A percentile compares a stretch with the other conserved stretches of the same genome.
Conservation (phyloP, 2,329 filamentous ascomycete genomes). For the Colletotrichum incanum region DNA sequence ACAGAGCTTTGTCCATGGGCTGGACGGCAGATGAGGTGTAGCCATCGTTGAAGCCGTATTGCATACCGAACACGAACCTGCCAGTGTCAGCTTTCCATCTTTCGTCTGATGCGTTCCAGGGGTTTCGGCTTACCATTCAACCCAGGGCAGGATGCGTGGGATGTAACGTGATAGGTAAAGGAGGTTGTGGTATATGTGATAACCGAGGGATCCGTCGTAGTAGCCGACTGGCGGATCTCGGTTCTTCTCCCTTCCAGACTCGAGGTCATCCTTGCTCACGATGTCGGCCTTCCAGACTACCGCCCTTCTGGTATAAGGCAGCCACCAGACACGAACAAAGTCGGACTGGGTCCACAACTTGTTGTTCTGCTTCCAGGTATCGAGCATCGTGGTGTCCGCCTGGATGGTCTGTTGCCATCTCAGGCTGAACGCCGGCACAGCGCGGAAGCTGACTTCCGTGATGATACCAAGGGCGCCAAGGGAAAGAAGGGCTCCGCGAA, state of each 20-base stretch:
- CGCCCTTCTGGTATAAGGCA: conserved; percentile 90
- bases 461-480: conserved; percentile 94
- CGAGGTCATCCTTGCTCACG: conserved; percentile 73
- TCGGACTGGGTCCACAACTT: conserved; percentile 88
- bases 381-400: conserved; percentile 77
- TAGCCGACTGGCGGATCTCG: conserved; percentile 77
- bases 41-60: conserved; percentile 89
- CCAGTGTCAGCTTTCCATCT: not conserved
- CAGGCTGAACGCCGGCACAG: conserved; percentile 85
- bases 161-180: conserved; percentile 85
- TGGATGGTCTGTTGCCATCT: conserved; percentile 88
- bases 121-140: conserved; percentile 77
- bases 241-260: conserved; percentile 74
- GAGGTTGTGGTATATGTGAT: conserved; percentile 92
- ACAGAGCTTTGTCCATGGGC: conserved; percentile 82
- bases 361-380: conserved; percentile 77
- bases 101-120: not conserved
- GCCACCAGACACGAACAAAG: conserved; percentile 97
- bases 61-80: conserved; percentile 96
- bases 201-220: conserved; percentile 87
- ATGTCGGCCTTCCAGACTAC: conserved; percentile 91
- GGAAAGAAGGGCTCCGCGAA: conserved; percentile 89
- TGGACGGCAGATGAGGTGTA: conserved; percentile 82
- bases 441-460: conserved; percentile 88
- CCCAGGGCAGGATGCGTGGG: conserved; percentile 85